phyloP scores from a whole-genome alignment of 2,329 filamentous ascomycete species.

The Colletotrichum sublineola region DNA sequence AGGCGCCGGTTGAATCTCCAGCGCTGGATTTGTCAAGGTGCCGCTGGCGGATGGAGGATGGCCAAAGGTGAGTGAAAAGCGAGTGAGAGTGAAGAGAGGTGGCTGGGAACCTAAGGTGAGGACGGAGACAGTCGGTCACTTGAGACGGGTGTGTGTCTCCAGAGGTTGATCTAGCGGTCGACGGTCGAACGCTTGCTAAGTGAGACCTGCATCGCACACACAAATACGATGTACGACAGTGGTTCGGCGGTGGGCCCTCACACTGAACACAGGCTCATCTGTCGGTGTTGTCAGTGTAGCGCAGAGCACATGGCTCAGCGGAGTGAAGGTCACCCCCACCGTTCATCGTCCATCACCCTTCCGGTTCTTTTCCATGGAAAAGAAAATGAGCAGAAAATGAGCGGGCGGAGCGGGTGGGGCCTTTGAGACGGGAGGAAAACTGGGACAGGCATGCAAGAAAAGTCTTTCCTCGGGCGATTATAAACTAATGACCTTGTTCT shows the following conservation, averaged over 20 bases:
- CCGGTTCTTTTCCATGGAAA: neutral
- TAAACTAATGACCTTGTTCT: neutral
- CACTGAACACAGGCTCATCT: neutral
- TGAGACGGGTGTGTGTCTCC: neutral
- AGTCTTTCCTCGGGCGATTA: neutral
- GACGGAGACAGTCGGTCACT: neutral
- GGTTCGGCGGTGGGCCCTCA: neutral
- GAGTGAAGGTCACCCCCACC: constrained; percentile 4
- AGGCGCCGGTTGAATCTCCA: constrained; percentile 18
- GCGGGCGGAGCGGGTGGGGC: neutral
- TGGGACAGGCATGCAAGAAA: neutral
- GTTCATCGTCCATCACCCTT: neutral
- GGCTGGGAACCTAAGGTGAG: constrained; percentile 8
- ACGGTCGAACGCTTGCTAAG: neutral
- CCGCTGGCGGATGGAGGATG: neutral
- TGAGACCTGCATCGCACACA: neutral
- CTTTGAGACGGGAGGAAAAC: neutral
- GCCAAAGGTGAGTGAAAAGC: neutral
- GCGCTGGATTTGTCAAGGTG: neutral
- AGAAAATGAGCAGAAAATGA: neutral
- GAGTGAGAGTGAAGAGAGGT: neutral
- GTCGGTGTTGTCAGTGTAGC: neutral
- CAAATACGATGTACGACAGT: neutral
- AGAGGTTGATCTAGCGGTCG: neutral
- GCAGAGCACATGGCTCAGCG: neutral